Evolutionary conservation across 495 filamentous ascomycete species (phyloP), one percentile per base, ranked within the genome.

Genomic region (Podospora pseudocomata): DNA sequence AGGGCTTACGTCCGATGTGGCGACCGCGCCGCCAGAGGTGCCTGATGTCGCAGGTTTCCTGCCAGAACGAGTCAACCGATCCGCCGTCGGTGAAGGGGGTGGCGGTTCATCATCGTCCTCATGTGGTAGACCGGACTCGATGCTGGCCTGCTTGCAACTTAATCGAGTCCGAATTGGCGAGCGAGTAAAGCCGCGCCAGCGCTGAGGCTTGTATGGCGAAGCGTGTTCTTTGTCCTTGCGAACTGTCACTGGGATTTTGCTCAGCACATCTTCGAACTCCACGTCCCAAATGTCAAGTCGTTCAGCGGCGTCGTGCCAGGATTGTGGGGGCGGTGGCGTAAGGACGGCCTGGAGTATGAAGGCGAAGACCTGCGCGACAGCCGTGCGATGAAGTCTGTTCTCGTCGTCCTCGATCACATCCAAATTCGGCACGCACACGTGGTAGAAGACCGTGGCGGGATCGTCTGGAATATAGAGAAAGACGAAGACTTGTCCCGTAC

Each of bases 401-500:
- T 77, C 65, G 58, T 76, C 71, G 32, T 80, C 71, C 26, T 72
- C 69, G 0, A 71, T 28, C 28, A 83, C 75, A 61, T 84, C 82
- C n/a, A 70, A 58, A 44, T 76, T 72, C 13, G 80, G 81, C n/a
- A 81, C 75, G 20, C 70, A 80, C 16, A 80, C 65, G 44, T 72
- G 75, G 62, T 81, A 83, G 67, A 77, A 79, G 9, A 83, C 74
- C 0, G 69, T 77, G 9, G 73, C 61, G 20, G 80, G 77, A 65
- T 85, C 74, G 62, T 78, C 71, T 28, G 78, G 76, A 55, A 86
- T 81, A 70, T 78, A 63, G 9, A 86, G 76, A 65, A 85, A 85
- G 68, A 85, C 70, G 68, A 82, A 80, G 59, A 77, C 76, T 74
- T 84, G 75, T 28, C 79, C 82, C 4, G 80, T 85, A 60, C 70